A percentile compares a stretch with the other conserved stretches of the same genome.
Evolutionary conservation across 192 early-diverging fungal species (phyloP).

Genomic region (Chytriomyces confervae): DNA sequence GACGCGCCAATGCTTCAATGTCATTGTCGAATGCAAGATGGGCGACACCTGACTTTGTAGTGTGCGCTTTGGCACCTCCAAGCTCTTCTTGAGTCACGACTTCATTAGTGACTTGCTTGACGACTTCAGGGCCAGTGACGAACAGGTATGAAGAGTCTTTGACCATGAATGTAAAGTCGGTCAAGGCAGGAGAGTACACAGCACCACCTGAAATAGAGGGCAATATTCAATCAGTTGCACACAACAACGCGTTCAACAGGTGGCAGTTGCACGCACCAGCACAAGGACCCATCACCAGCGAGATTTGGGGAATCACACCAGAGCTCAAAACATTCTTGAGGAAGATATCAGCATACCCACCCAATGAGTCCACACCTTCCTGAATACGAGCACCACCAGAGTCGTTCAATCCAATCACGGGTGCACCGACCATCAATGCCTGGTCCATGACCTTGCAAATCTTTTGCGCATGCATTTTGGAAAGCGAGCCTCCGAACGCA

Average conservation of each 20-base stretch:
- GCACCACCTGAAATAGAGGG: slow-evolving; percentile 61
- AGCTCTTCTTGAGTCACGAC: slow-evolving; percentile 92
- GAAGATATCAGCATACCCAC: slow-evolving; percentile 97
- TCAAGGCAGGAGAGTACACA: slow-evolving; percentile 96
- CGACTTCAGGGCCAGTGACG: slow-evolving; percentile 96
- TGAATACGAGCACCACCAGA: slow-evolving; percentile 98
- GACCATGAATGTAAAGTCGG: slow-evolving; percentile 98
- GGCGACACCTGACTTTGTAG: slow-evolving; percentile 89
- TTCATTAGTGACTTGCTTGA: slow-evolving; percentile 95
- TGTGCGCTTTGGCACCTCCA: slow-evolving; percentile 90
- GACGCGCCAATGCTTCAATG: slow-evolving; percentile 79
- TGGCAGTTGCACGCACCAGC: slow-evolving; percentile 63
- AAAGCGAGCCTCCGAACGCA: slow-evolving; percentile 87
- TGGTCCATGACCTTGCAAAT: slow-evolving; percentile 77
- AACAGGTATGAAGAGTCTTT: slow-evolving; percentile 92
- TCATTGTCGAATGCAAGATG: slow-evolving; percentile 94
- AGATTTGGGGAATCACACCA: slow-evolving; percentile 96
- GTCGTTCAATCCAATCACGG: slow-evolving; percentile 94
- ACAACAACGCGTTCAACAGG: not conserved
- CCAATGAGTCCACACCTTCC: slow-evolving; percentile 95
- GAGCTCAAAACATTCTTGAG: slow-evolving; percentile 89
- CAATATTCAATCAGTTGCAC: not conserved
- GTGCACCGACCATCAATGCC: slow-evolving; percentile 89
- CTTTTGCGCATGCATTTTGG: slow-evolving; percentile 87
- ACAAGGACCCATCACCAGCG: slow-evolving; percentile 97